A percentile compares a stretch with the other conserved stretches of the same genome.
These are phyloP conservation scores for Colletotrichum incanum DNA, from an alignment of 2,329 filamentous ascomycete genomes.

Conservation along the genomic window DNA sequence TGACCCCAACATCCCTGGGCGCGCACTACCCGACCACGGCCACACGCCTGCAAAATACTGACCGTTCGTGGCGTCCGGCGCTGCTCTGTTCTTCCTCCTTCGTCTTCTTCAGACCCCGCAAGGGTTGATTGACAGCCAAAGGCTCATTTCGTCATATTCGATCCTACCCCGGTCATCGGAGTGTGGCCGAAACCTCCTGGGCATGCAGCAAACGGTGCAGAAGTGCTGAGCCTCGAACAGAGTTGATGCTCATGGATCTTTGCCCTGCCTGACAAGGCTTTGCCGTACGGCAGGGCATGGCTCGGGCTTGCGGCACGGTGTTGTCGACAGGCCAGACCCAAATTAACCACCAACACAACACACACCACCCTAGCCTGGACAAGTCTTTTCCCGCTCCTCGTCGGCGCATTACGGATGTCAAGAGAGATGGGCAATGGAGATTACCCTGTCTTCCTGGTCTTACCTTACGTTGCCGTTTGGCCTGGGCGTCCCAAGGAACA, in stretches of 20 bases:
- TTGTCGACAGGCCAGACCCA: neutral
- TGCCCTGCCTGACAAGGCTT: constrained; percentile 9
- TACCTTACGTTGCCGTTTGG: constrained; percentile 7
- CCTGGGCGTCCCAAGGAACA: constrained; percentile 24
- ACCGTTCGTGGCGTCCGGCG: neutral
- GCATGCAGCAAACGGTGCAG: constrained; percentile 24
- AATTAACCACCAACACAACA: neutral
- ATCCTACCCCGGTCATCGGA: constrained; percentile 33
- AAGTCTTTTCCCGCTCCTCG: constrained; percentile 1
- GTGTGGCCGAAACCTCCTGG: constrained; percentile 29
- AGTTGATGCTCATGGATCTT: constrained; percentile 4
- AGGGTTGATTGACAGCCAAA: neutral
- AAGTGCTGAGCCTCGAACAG: constrained; percentile 22
- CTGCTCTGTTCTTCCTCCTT: constrained; percentile 2
- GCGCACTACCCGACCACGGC: constrained; percentile 6
- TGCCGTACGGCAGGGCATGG: constrained; percentile 7
- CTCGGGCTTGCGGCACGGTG: neutral
- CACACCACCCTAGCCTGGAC: neutral
- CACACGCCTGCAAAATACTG: constrained; percentile 5
- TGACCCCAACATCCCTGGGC: constrained; percentile 11
- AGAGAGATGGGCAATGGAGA: constrained; percentile 5
- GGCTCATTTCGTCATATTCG: constrained; percentile 28
- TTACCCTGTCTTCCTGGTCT: constrained; percentile 6
- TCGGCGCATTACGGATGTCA: neutral
- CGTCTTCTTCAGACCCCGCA: neutral